These are phyloP conservation scores for Exserohilum turcica DNA, from an alignment of 2,329 filamentous ascomycete species.

Conservation along the genomic window DNA sequence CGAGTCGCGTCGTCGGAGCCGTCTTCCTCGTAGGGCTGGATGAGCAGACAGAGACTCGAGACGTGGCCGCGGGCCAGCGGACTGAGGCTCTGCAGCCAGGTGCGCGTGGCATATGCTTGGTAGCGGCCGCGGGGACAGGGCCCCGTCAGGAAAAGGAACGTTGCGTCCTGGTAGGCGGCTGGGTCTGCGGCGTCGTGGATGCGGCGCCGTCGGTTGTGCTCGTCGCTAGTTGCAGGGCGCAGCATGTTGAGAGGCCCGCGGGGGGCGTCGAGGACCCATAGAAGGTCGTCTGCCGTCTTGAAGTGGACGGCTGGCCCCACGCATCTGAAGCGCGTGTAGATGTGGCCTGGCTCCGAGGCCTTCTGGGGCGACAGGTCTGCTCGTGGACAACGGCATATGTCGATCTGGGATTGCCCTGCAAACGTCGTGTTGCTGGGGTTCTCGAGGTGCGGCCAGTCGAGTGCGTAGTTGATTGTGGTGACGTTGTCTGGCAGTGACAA, in stretches of 20 bases:
- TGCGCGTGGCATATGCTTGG: constrained; percentile 38
- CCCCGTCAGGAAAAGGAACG: constrained; percentile 36
- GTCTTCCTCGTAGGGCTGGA: constrained; percentile 40
- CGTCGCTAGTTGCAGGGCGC: constrained; percentile 29
- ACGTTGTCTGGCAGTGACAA: constrained; percentile 42
- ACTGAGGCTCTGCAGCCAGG: constrained; percentile 27
- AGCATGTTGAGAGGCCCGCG: constrained; percentile 38
- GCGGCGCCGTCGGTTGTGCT: constrained; percentile 19
- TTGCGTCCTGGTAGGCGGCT: constrained; percentile 32
- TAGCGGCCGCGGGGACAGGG: constrained; percentile 43
- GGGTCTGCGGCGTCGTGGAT: constrained; percentile 34
- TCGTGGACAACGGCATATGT: constrained; percentile 33
- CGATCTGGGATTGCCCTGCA: constrained; percentile 31
- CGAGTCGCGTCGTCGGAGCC: constrained; percentile 13
- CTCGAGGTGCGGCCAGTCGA: constrained; percentile 36
- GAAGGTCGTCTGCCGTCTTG: constrained; percentile 14
- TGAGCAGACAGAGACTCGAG: constrained; percentile 28
- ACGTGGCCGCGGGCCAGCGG: constrained; percentile 24
- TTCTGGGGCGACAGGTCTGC: constrained; percentile 7
- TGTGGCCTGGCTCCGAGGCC: constrained; percentile 28
- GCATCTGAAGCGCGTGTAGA: constrained; percentile 41
- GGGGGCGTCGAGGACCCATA: constrained; percentile 35
- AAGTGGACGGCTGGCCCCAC: constrained; percentile 31
- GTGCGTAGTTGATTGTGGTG: constrained; percentile 44
- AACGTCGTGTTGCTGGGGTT: constrained; percentile 42